phyloP scores from a whole-genome alignment of 2,329 filamentous ascomycete genomes.

The Dothistroma pini region DNA sequence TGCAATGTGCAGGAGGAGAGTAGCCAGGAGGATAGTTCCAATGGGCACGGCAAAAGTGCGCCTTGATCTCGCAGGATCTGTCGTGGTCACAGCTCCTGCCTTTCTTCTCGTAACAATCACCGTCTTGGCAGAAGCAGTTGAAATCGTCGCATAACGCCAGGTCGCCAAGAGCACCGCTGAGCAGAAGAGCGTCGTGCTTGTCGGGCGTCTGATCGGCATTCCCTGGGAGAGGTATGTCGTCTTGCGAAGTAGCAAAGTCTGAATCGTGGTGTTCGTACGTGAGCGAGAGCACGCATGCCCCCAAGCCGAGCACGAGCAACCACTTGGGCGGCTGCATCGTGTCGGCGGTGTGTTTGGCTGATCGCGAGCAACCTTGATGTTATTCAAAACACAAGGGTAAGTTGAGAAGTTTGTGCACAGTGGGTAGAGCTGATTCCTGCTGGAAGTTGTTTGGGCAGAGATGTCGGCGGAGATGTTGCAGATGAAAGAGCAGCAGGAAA shows the following conservation, averaged over 20 bases:
- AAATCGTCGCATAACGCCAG: too few species aligned
- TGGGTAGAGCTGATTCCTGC: not conserved
- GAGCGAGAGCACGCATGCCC: constrained; percentile 2
- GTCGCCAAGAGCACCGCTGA: too few species aligned
- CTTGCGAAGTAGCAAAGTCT: not conserved
- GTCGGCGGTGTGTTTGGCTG: not conserved
- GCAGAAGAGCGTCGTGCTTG: not conserved
- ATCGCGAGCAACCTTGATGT: not conserved
- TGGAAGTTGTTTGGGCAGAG: constrained; percentile 2
- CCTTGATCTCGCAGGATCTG: too few species aligned
- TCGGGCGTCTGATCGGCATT: not conserved
- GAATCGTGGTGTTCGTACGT: not conserved
- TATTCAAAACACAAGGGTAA: not conserved
- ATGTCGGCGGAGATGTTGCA: not conserved
- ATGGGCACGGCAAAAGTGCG: too few species aligned
- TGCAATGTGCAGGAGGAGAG: too few species aligned
- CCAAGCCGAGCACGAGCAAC: constrained; percentile 7
- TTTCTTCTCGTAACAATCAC: too few species aligned
- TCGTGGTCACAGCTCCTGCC: too few species aligned
- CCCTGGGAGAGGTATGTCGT: not conserved
- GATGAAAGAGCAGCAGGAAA: not conserved
- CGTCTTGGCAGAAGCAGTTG: too few species aligned
- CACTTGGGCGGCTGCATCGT: constrained; percentile 4
- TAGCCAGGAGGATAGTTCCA: too few species aligned
- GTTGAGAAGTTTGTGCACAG: not conserved